Conservation (phyloP, 2,329 filamentous ascomycete genomes). For the Penicillium sp. region DNA sequence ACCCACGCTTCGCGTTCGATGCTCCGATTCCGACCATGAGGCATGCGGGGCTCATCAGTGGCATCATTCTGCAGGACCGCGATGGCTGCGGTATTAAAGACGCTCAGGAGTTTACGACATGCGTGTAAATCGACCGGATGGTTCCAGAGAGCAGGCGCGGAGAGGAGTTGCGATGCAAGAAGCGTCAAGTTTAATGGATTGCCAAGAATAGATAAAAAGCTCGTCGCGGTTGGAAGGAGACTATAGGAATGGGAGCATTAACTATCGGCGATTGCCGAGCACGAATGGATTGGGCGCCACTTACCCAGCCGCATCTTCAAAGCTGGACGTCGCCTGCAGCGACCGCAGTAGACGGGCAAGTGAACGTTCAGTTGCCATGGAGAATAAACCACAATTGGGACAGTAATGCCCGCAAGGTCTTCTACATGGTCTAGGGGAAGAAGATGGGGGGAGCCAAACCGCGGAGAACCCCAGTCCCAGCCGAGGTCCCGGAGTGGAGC, state of each 20-base stretch:
- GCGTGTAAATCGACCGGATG: conserved; percentile 55
- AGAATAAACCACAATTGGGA: conserved; percentile 1
- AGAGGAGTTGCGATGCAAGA: conserved; percentile 60
- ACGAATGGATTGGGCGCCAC: conserved; percentile 11
- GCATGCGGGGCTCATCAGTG: conserved; percentile 35
- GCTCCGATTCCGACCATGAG: conserved; percentile 50
- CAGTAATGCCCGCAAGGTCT: conserved; percentile 5
- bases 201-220: conserved; percentile 51
- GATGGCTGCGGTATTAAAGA: conserved; percentile 63
- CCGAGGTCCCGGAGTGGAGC: conserved; percentile 29
- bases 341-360: conserved; percentile 61
- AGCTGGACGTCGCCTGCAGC: conserved; percentile 58
- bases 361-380: conserved; percentile 62
- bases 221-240: conserved; percentile 55
- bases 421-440: conserved; percentile 19
- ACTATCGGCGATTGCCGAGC: conserved; percentile 11
- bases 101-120: conserved; percentile 58
- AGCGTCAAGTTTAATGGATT: conserved; percentile 64
- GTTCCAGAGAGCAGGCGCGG: conserved; percentile 61
- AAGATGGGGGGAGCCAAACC: conserved; percentile 12
- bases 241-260: conserved; percentile 28
- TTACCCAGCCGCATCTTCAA: conserved; percentile 62
- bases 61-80: conserved; percentile 53
- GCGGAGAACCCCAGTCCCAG: conserved; percentile 35
- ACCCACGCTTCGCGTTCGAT: conserved; percentile 59